phyloP scores from a whole-genome alignment of 306 rosid species.

The Gastrolobium villosum region DNA sequence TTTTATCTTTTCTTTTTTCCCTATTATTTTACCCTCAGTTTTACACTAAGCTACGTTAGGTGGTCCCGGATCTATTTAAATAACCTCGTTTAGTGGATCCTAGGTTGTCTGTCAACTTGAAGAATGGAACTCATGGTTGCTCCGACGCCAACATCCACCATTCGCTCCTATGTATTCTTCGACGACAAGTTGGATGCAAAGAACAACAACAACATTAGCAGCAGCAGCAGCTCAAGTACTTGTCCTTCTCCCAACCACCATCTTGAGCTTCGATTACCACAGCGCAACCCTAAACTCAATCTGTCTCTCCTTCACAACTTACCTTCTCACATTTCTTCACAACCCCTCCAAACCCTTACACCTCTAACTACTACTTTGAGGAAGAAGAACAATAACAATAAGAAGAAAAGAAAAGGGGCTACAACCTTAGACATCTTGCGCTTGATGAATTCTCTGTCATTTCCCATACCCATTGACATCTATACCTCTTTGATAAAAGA shows the following conservation, averaged over 20 bases:
- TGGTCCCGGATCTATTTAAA: no score
- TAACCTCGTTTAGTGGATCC: not conserved
- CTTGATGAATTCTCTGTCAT: slow-evolving; percentile 59
- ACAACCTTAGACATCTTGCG: slow-evolving; percentile 57
- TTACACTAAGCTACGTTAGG: no score
- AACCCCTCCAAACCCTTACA: slow-evolving; percentile 27
- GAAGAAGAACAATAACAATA: not conserved
- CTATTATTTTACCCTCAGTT: no score
- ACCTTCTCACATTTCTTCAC: slow-evolving; percentile 15
- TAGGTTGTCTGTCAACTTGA: slow-evolving; percentile 5
- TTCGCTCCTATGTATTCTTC: not conserved
- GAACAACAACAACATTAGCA: not conserved
- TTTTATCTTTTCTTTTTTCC: no score
- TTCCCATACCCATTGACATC: slow-evolving; percentile 55
- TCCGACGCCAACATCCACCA: slow-evolving; percentile 41
- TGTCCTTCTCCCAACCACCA: slow-evolving; percentile 35
- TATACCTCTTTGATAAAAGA: slow-evolving; percentile 60
- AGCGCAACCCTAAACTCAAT: slow-evolving; percentile 39
- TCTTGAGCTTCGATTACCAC: slow-evolving; percentile 43
- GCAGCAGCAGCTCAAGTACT: not conserved
- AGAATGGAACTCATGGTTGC: slow-evolving; percentile 45
- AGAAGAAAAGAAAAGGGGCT: slow-evolving; percentile 31
- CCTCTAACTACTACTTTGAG: slow-evolving; percentile 19
- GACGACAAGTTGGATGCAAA: slow-evolving; percentile 16
- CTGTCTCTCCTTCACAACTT: not conserved